A percentile compares a stretch with the other conserved stretches of the same genome.
These are phyloP conservation scores for Leucosporidium creatinivorum DNA, from an alignment of 768 basidiomycete species.

Conservation along the genomic window DNA sequence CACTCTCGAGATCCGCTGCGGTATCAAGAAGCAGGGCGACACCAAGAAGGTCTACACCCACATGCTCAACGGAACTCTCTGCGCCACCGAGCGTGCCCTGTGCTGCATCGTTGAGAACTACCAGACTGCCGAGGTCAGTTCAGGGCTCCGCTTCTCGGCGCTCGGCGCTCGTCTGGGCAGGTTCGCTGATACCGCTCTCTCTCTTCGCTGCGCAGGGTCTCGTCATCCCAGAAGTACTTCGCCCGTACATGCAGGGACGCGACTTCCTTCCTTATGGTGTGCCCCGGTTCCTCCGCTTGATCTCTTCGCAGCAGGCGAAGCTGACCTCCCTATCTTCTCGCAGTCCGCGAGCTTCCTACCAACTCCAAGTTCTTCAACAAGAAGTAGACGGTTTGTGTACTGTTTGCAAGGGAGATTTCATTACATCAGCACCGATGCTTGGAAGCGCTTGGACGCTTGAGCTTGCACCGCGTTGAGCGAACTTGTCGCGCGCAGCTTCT, in stretches of 20 bases:
- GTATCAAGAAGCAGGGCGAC: conserved; percentile 83
- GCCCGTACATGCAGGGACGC: conserved; percentile 93
- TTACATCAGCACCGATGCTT: background rate
- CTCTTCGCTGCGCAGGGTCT: conserved; percentile 57
- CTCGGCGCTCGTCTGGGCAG: background rate
- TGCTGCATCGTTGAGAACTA: conserved; percentile 99
- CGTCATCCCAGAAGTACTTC: conserved; percentile 76
- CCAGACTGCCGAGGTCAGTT: conserved; percentile 81
- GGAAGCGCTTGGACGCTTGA: no score
- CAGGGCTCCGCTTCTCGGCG: background rate
- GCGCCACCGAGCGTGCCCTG: conserved; percentile 90
- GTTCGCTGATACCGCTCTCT: conserved; percentile 5
- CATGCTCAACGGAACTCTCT: conserved; percentile 97
- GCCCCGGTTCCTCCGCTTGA: background rate
- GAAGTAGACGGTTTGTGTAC: background rate
- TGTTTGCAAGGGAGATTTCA: background rate
- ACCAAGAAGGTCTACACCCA: conserved; percentile 89
- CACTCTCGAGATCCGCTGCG: conserved; percentile 85
- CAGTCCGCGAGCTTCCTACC: background rate
- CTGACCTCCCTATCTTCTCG: background rate
- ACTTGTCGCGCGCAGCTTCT: no score
- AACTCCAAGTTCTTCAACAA: background rate
- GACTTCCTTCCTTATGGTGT: conserved; percentile 47
- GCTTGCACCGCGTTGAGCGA: no score
- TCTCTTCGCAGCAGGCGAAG: background rate